Percentiles rank a stretch among this genome's conserved stretches.
Evolutionary conservation across 2,329 filamentous ascomycete species (phyloP).

Genomic region (Nectriaceae sp.): DNA sequence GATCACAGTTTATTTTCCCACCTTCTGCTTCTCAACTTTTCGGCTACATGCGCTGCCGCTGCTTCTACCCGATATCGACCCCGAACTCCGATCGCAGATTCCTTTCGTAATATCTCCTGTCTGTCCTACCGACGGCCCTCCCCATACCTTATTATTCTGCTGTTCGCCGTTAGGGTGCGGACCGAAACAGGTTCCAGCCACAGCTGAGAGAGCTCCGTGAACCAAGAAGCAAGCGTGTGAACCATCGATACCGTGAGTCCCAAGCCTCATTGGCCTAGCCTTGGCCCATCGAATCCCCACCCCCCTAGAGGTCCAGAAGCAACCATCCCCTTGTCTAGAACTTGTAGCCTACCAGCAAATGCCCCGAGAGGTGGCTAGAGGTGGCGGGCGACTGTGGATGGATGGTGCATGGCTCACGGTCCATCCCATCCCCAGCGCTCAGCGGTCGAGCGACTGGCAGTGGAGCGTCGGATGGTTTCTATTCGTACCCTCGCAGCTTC

Average conservation of each 20-base stretch:
- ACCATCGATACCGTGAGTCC: slow-evolving; percentile 17
- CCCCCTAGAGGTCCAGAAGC: slow-evolving; percentile 22
- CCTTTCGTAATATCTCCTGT: too few relatives aligned
- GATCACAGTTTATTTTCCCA: too few relatives aligned
- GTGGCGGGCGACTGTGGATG: neutral
- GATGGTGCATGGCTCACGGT: neutral
- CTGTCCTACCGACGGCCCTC: too few relatives aligned
- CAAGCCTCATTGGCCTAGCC: slow-evolving; percentile 15
- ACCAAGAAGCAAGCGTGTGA: slow-evolving; percentile 15
- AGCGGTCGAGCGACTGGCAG: neutral
- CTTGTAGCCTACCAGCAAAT: slow-evolving; percentile 3
- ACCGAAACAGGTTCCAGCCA: too few relatives aligned
- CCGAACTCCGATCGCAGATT: too few relatives aligned
- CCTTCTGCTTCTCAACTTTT: too few relatives aligned
- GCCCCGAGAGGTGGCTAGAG: neutral
- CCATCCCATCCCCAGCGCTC: neutral
- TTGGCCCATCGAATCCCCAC: slow-evolving; percentile 15
- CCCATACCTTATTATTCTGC: too few relatives aligned
- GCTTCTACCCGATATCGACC: too few relatives aligned
- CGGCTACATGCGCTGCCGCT: too few relatives aligned
- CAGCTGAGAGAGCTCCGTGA: slow-evolving; percentile 16
- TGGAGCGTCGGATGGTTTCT: neutral
- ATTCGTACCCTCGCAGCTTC: neutral
- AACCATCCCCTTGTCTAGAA: slow-evolving; percentile 7
- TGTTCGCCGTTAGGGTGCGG: too few relatives aligned